Conservation (phyloP, 345 rosid species). For the Erysimum cheiranthoides region DNA sequence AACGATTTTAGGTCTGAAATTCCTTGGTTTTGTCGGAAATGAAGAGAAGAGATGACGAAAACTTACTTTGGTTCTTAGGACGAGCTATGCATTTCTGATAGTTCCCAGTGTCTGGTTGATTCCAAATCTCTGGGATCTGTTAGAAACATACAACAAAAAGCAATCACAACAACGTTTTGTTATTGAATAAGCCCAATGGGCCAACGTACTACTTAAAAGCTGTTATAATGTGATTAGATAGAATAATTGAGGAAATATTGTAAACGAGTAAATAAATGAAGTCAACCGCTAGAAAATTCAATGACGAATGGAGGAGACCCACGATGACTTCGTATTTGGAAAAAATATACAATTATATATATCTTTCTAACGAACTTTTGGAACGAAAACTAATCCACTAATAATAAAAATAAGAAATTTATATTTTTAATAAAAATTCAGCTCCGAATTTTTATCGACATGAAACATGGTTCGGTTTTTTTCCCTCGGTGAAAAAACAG, state of each 20-base stretch:
- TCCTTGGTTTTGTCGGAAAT: background rate
- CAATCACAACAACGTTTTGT: background rate
- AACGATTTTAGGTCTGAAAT: background rate
- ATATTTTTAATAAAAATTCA: constrained; percentile 3
- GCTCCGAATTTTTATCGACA: constrained; percentile 28
- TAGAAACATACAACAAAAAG: background rate
- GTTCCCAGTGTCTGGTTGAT: constrained; percentile 47
- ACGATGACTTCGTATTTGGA: constrained; percentile 27
- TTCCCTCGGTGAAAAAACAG: background rate
- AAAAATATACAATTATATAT: background rate
- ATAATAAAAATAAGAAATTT: background rate
- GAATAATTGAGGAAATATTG: background rate
- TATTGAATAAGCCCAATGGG: constrained; percentile 34
- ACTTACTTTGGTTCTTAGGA: constrained; percentile 53
- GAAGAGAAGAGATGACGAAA: constrained; percentile 4
- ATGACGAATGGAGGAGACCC: constrained; percentile 25
- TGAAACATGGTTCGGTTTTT: constrained; percentile 2
- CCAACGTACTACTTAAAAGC: background rate
- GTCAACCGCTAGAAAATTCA: constrained; percentile 44
- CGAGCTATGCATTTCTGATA: constrained; percentile 58
- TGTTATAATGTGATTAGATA: constrained; percentile 16
- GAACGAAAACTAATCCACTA: constrained; percentile 27
- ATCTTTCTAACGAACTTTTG: constrained; percentile 22
- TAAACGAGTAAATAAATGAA: constrained; percentile 3
- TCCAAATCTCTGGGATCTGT: constrained; percentile 65